Evolutionary conservation across 2,329 filamentous ascomycete genomes (phyloP), one percentile per base, ranked within the genome.

Genomic region (Aspergillus sp.): DNA sequence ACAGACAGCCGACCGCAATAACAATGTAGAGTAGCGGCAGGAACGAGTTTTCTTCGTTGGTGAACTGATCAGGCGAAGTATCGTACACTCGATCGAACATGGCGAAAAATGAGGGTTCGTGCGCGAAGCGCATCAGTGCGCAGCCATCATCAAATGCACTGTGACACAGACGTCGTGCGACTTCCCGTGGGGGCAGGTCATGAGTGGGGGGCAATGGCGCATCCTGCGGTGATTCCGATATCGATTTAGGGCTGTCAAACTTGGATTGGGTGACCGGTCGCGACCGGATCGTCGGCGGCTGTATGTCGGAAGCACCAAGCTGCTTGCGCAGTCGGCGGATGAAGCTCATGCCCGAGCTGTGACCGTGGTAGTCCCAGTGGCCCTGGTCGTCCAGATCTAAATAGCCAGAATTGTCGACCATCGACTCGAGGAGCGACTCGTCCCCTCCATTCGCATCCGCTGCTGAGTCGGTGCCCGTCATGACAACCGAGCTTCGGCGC

Each of bases 361-460:
- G 90, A 51, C 95, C 95, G 72, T 96, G 92, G 70, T 97, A 99
- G 76, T 98, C 93, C 88, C 92, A 96, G 68, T 95, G 88, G 45
- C 94, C 94, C 69, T 89, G 87, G 67, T 98, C 94, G 69, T 96
- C 92, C 36, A 98, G 83, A 70, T 98, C 94, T 17, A 99, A 83
- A 72, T 93, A 91, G 38, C 94, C 95, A 2, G 94, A 92, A 45
- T 91, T 91, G 72, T 94, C 91, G 60, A 98, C 92, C 94, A 99
- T 98, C 28, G 93, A 96, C 72, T 94, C 89, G 25, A 99, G 81
- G 65, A 94, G 86, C 10, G 86, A 87, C 66, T 94, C 91, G 48
- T 88, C 84, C 30, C 84, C 83, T 49, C 80, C 77, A 53, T 77
- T 69, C 9, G 75, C 71, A 51, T 72, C 74, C 4, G 71, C 68